Conservation (phyloP, 73 alveolate genomes). For the Symbiodinium natans region DNA sequence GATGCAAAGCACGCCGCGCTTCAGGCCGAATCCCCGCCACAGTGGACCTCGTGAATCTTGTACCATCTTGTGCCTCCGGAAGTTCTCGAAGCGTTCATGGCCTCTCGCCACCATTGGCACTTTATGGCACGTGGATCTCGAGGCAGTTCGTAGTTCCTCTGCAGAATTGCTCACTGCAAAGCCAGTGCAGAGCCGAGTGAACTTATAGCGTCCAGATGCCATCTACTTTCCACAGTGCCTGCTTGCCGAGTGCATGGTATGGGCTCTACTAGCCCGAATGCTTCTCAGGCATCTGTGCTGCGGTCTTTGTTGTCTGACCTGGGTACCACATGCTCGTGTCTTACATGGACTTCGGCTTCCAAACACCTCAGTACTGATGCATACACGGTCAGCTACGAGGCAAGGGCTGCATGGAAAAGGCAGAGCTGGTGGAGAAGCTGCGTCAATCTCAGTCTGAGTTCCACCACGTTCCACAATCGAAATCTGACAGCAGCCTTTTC, state of each 20-base stretch:
- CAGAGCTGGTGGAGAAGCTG: slow-evolving; percentile 26
- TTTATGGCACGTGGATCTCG: neutral
- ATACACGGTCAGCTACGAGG: no score
- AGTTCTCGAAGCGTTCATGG: neutral
- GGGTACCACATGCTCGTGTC: slow-evolving; percentile 1
- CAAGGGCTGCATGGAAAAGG: slow-evolving; percentile 47
- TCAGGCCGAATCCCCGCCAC: no score
- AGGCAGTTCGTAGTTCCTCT: slow-evolving; percentile 38
- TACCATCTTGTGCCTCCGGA: neutral
- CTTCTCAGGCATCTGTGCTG: slow-evolving; percentile 17
- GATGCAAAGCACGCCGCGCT: slow-evolving; percentile 45
- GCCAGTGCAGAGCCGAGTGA: slow-evolving; percentile 5
- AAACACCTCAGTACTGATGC: no score
- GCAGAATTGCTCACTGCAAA: slow-evolving; percentile 11
- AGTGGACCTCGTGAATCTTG: no score
- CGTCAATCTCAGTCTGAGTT: neutral
- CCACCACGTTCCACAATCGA: no score
- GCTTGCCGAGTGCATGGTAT: neutral
- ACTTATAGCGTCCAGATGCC: neutral
- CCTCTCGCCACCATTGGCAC: neutral
- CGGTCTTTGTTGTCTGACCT: slow-evolving; percentile 53
- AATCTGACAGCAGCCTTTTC: no score
- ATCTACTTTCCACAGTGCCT: no score
- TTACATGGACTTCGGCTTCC: neutral
- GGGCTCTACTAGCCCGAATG: neutral